Evolutionary conservation across 208 protist genomes (phyloP), one percentile per base, ranked within the genome.

Genomic region (Angomonas desouzai): DNA sequence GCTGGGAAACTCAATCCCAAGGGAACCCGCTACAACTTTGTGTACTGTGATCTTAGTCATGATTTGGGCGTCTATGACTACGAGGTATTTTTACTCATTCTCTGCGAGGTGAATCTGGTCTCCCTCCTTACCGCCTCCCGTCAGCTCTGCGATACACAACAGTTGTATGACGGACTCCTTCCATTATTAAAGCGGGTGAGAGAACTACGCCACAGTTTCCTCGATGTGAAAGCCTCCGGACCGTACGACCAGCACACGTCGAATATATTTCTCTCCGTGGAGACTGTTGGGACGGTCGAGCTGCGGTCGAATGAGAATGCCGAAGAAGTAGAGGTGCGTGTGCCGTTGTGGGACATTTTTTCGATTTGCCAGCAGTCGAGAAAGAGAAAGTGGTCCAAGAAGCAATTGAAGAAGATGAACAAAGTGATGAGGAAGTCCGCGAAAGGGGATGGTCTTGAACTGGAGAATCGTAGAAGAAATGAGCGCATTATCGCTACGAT

Each of bases 51-150:
- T 36, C 10, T 36, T 11, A 23, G 16, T 11, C 28, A 32, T 9
- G 25, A 13, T 6, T 38, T 57, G 22, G 51, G 10, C 23, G 7
- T 22, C 20, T 20, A 53, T 22, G 9, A 29, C 51, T 57, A 57
- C 23, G 28, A 57, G 51, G 45, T 51, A 16, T 27, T 51, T 4
- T 23, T 13, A 4, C 45, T 51, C 20, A 3, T 51, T 23, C 45
- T 51, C 18, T 51, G 45, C n/a, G 45, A 51, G 45, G 45, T 51
- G n/a, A 51, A 51, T 23, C 45, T 51, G 45, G 18, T 51, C 9
- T 6, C n/a, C 6, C 10, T 51, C 9, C 6, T 51, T 3, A 27
- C 45, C 45, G n/a, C 4, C 20, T 13, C 45, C 45, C 45, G 45
- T 13, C 45, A 13, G 20, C 45, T 51, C 45, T 13, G n/a, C 20